phyloP scores from a whole-genome alignment of 2,329 filamentous ascomycete species.

The Fusarium dlaminii region DNA sequence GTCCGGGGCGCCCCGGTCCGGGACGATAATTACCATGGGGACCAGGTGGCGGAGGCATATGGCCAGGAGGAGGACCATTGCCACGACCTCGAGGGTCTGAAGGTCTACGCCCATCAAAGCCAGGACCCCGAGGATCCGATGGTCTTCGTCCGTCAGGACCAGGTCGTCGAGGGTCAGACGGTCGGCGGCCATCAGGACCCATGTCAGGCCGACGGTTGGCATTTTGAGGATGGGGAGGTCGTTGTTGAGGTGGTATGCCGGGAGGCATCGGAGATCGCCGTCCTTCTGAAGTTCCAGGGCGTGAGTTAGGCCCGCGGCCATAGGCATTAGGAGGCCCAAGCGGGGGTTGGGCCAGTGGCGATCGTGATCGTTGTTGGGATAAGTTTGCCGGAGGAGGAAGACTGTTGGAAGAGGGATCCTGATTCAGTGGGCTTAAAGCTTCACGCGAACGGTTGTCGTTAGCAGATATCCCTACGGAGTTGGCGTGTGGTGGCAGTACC shows the following conservation, averaged over 20 bases:
- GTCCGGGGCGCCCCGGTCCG: constrained; percentile 32
- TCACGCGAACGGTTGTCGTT: constrained; percentile 64
- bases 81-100: constrained; percentile 29
- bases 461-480: constrained; percentile 62
- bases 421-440: constrained; percentile 56
- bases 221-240: constrained; percentile 44
- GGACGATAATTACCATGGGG: constrained; percentile 36
- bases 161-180: constrained; percentile 22
- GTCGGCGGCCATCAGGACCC: constrained; percentile 29
- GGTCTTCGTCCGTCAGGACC: constrained; percentile 36
- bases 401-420: constrained; percentile 49
- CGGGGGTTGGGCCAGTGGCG: constrained; percentile 54
- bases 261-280: constrained; percentile 45
- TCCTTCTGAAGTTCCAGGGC: constrained; percentile 47
- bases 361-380: constrained; percentile 55
- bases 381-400: constrained; percentile 54
- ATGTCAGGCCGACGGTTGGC: constrained; percentile 42
- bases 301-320: constrained; percentile 45
- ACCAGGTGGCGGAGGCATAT: constrained; percentile 32
- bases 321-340: constrained; percentile 47
- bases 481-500: constrained; percentile 62
- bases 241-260: constrained; percentile 41
- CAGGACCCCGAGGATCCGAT: constrained; percentile 31
- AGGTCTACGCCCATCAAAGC: constrained; percentile 31
- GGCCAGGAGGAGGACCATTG: constrained; percentile 33